phyloP scores from a whole-genome alignment of 805 yeast species.

The Yamadazyma endophytica region DNA sequence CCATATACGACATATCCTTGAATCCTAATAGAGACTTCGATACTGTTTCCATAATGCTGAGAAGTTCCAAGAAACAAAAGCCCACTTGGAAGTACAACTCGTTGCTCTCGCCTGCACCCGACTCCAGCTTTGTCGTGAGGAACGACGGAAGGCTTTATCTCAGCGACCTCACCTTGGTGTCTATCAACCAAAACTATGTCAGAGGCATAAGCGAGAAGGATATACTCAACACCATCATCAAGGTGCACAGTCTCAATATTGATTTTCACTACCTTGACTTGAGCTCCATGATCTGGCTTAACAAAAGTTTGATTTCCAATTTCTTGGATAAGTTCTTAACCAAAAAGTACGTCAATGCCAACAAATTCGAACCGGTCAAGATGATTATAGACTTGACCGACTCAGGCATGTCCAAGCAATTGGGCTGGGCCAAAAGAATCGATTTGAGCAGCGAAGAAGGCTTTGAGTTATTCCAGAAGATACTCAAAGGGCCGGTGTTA shows the following conservation, averaged over 20 bases:
- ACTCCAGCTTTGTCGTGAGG: conserved; percentile 24
- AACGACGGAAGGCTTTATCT: conserved; percentile 32
- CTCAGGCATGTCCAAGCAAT: conserved; percentile 43
- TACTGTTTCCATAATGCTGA: conserved; percentile 8
- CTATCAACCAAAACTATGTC: conserved; percentile 30
- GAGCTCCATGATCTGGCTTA: conserved; percentile 47
- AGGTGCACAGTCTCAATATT: conserved; percentile 19
- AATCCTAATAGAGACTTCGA: conserved; percentile 6
- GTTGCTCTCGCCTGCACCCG: conserved; percentile 34
- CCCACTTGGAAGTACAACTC: conserved; percentile 35
- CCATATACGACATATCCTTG: conserved; percentile 10
- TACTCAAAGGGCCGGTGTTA: conserved; percentile 27
- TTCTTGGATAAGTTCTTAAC: conserved; percentile 30
- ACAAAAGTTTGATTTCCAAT: conserved; percentile 30
- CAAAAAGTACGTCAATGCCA: conserved; percentile 3
- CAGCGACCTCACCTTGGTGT: conserved; percentile 38
- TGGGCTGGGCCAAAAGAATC: conserved; percentile 35
- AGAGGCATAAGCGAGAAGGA: conserved; percentile 29
- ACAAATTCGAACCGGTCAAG: conserved; percentile 12
- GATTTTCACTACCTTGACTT: conserved; percentile 35
- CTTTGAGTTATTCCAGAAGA: conserved; percentile 21
- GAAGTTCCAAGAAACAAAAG: conserved; percentile 18
- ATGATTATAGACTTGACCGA: conserved; percentile 33
- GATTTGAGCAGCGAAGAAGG: conserved; percentile 24
- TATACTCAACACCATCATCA: conserved; percentile 21